phyloP scores from a whole-genome alignment of 2,329 filamentous ascomycete genomes.

The Didymella sp. region DNA sequence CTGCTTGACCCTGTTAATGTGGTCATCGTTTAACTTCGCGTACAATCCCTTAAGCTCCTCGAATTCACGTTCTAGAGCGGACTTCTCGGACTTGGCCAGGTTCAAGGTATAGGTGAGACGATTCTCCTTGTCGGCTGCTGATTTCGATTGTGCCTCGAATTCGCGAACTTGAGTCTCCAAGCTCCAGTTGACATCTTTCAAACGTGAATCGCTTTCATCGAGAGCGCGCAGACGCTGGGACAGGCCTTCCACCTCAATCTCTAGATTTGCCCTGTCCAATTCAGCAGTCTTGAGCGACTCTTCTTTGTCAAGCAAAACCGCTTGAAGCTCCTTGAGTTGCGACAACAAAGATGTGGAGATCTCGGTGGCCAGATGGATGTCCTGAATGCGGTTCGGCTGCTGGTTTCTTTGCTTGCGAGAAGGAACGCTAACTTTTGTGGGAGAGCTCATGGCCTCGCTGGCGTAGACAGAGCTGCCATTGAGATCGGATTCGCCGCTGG shows the following conservation, averaged over 20 bases:
- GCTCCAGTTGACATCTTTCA: conserved; percentile 99
- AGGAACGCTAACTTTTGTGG: conserved; percentile 86
- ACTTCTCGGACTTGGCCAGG: conserved; percentile 75
- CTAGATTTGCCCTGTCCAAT: conserved; percentile 77
- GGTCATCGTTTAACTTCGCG: conserved; percentile 81
- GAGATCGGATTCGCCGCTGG: conserved; percentile 59
- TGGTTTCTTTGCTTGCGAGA: conserved; percentile 91
- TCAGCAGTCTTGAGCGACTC: conserved; percentile 79
- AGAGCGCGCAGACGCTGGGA: conserved; percentile 80
- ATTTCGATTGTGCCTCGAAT: conserved; percentile 73
- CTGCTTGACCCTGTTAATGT: conserved; percentile 76
- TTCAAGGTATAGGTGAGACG: conserved; percentile 78
- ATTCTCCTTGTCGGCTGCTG: conserved; percentile 81
- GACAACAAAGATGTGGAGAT: conserved; percentile 93
- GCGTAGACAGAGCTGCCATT: conserved; percentile 66
- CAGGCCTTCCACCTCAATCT: conserved; percentile 80
- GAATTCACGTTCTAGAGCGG: conserved; percentile 78
- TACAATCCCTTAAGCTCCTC: conserved; percentile 86
- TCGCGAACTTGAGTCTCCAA: conserved; percentile 93
- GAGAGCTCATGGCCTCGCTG: conserved; percentile 82
- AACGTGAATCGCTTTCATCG: conserved; percentile 92
- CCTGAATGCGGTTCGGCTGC: conserved; percentile 84
- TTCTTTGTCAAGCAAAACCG: conserved; percentile 84
- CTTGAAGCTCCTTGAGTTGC: conserved; percentile 91
- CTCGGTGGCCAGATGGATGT: conserved; percentile 98